Base-by-base conservation (phyloP, 176 grass and related monocot species). In the Cenchrus purpureus region DNA sequence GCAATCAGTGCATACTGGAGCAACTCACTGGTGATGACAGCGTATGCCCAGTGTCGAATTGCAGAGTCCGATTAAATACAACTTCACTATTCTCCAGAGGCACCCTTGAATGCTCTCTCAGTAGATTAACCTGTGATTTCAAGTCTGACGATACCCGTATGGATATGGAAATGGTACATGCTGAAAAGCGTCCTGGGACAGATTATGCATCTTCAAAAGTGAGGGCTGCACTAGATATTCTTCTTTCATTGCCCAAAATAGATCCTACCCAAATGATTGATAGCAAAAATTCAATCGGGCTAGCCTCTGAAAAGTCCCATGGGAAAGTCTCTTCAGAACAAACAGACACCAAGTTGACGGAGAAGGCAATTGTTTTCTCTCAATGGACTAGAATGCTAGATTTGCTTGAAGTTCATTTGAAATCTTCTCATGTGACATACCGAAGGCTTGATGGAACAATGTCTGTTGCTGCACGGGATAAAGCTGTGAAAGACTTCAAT, bases 331-430 rank as follows among this genome's bases (percentile, higher is more conserved):
- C 58, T 82, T 83, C 66, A 83, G 81, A 87, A 84, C 16, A 50
- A 74, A 17, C 9, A 69, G 86, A 85, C 14, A 81, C 77, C 53
- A 91, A 92, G 43, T 49, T 79, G 52, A 94, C 91, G 58, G 97
- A 99, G 90, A 99, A 99, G 72, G 97, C 97, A 71, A 96, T 99
- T 68, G 91, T 99, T 83, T 99, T 99, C 59, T 99, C 97, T 63
- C 97, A 99, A 56, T 99, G 97, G 97, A 99, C 97, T 65, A 79
- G 94, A 83, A 99, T 99, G 97, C 82, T 99, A 71, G 94, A 99
- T 83, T 84, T 99, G 76, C 75, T 99, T 75, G 97, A 99, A 88
- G 86, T 89, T 77, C 94, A 91, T 79, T 88, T 99, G 73, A 92
- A 92, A 84, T 88, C 89, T 74, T 96, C 88, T 78, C 70, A 79